Conservation (phyloP, 768 basidiomycete species). For the Mycena venus region DNA sequence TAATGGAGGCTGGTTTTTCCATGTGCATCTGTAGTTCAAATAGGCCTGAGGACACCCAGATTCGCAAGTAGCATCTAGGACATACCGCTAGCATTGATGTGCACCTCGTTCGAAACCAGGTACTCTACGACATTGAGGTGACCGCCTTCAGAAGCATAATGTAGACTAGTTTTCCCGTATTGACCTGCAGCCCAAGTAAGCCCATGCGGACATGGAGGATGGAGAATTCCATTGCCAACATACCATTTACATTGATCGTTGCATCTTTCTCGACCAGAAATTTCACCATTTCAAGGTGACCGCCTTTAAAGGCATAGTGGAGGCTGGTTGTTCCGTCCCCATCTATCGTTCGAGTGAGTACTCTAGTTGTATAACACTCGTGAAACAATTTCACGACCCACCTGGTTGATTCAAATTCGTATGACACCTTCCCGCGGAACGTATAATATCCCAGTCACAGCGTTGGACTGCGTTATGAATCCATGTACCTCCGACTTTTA, state of each 20-base stretch:
- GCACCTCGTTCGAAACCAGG: background rate
- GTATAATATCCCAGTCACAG: background rate
- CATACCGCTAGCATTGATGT: background rate
- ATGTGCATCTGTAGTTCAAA: too few relatives aligned
- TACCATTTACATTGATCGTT: background rate
- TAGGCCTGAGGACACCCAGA: too few relatives aligned
- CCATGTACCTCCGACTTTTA: background rate
- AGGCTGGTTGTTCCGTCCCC: background rate
- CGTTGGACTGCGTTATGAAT: background rate
- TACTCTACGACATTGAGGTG: background rate
- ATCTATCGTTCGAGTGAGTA: background rate
- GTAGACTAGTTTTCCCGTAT: too few relatives aligned
- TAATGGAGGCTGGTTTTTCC: background rate
- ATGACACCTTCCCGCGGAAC: background rate
- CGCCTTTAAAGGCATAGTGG: background rate
- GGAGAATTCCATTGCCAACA: too few relatives aligned
- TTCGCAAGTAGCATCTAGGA: background rate
- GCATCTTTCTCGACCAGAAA: background rate
- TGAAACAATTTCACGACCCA: background rate
- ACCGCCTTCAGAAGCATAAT: too few relatives aligned
- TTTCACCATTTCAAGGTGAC: background rate
- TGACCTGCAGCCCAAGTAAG: background rate
- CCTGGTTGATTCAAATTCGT: background rate
- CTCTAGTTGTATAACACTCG: background rate
- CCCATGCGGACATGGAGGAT: too few relatives aligned